Conservation (phyloP, 2,329 filamentous ascomycete genomes). For the Cercospora citrullina region DNA sequence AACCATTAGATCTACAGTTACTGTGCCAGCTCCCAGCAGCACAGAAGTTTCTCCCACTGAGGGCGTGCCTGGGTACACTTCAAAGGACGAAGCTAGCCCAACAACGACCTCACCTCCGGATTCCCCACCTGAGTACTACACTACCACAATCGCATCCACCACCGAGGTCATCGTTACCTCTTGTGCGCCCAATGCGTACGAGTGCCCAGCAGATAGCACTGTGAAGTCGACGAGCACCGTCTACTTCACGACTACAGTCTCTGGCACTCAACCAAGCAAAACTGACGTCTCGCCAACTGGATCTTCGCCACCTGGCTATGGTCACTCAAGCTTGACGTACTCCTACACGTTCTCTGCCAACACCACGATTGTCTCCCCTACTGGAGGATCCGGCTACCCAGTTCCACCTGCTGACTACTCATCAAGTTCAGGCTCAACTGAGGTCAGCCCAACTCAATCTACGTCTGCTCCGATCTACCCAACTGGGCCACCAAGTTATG, state of each 20-base stretch:
- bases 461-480: conserved; percentile 7
- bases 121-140: conserved; percentile 29
- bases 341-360: conserved; percentile 15
- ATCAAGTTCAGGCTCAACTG: conserved; percentile 4
- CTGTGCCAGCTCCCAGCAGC: conserved; percentile 15
- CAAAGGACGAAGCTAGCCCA: conserved; percentile 12
- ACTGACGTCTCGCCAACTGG: conserved; percentile 12
- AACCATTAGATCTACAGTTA: conserved; percentile 20
- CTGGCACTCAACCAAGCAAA: conserved; percentile 33
- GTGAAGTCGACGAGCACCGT: conserved; percentile 42
- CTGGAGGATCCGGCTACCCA: conserved; percentile 14
- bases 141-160: conserved; percentile 46
- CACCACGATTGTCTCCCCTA: conserved; percentile 6
- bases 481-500: conserved; percentile 11
- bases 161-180: conserved; percentile 46
- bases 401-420: conserved; percentile 5
- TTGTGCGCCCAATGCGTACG: conserved; percentile 43
- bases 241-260: conserved; percentile 46
- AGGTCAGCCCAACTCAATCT: conserved; percentile 19
- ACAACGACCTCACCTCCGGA: conserved; percentile 7
- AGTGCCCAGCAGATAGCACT: conserved; percentile 42
- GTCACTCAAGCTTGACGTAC: background rate
- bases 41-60: conserved; percentile 19
- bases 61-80: conserved; percentile 9
- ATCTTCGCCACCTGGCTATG: conserved; percentile 1